These are phyloP conservation scores for Helicosporidium sp. DNA, from an alignment of 139 green algal genomes.

Conservation along the genomic window DNA sequence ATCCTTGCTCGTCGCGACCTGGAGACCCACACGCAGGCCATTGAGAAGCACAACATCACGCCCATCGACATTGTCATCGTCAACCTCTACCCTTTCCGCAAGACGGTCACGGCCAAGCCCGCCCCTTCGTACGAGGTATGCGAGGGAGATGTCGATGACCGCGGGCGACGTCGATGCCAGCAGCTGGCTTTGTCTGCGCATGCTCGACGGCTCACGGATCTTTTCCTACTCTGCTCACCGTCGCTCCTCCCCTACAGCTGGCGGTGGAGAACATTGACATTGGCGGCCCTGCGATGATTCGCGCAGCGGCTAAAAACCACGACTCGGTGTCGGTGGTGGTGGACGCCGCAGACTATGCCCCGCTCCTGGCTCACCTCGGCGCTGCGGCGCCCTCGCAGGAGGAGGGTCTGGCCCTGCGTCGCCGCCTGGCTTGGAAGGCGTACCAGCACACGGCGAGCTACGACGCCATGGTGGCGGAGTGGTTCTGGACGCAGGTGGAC, in stretches of 20 bases:
- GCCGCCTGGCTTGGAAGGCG: constrained; percentile 89
- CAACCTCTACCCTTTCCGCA: constrained; percentile 96
- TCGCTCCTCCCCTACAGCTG: constrained; percentile 1
- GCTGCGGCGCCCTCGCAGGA: background rate
- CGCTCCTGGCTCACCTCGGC: constrained; percentile 46
- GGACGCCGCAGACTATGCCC: constrained; percentile 60
- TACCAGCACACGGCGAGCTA: constrained; percentile 92
- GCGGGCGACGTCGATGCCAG: too few species aligned
- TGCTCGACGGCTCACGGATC: too few species aligned
- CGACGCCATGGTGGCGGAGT: constrained; percentile 77
- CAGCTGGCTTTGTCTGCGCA: too few species aligned
- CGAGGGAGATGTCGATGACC: too few species aligned
- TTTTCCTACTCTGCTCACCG: too few species aligned
- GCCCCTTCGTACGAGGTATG: constrained; percentile 48
- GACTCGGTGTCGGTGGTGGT: constrained; percentile 35
- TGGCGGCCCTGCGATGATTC: constrained; percentile 92
- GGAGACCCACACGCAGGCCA: constrained; percentile 59
- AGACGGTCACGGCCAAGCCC: constrained; percentile 56
- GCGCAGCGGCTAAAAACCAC: constrained; percentile 82
- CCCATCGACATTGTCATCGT: constrained; percentile 90
- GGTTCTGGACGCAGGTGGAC: constrained; percentile 68
- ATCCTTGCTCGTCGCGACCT: constrained; percentile 79
- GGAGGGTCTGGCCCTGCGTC: constrained; percentile 29
- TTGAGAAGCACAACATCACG: constrained; percentile 65
- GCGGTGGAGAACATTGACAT: constrained; percentile 99